A percentile compares a stretch with the other conserved stretches of the same genome.
Evolutionary conservation across 495 filamentous ascomycete genomes (phyloP).

Genomic region (Penicillium subrubescens): DNA sequence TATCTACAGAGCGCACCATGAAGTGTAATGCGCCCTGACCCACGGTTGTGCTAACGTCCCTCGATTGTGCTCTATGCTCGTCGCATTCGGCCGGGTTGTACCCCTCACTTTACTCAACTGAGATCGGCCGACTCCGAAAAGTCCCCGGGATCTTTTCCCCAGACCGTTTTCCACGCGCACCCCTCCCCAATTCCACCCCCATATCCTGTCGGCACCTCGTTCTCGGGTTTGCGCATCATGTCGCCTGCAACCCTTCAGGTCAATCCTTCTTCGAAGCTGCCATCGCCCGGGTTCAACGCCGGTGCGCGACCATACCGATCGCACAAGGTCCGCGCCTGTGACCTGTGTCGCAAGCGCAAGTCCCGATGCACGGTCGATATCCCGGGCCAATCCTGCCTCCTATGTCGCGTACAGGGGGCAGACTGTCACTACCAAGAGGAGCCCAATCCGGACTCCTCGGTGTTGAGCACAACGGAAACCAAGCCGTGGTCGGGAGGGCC

Average conservation of each 20-base stretch:
- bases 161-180: conserved; percentile 12
- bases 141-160: conserved; percentile 25
- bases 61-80: conserved; percentile 9
- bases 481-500: conserved; percentile 34
- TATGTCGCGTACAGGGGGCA: conserved; percentile 53
- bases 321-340: conserved; percentile 54
- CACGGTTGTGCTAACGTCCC: conserved; percentile 13
- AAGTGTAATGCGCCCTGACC: conserved; percentile 9
- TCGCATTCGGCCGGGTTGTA: conserved; percentile 30
- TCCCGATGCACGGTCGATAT: conserved; percentile 54
- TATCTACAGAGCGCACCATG: conserved; percentile 8
- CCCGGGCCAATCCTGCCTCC: conserved; percentile 47
- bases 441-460: conserved; percentile 28
- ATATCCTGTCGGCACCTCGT: conserved; percentile 11
- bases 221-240: conserved; percentile 37
- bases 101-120: conserved; percentile 29
- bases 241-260: conserved; percentile 36
- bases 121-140: conserved; percentile 35
- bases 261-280: conserved; percentile 39
- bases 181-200: conserved; percentile 3
- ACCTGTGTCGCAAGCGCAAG: conserved; percentile 56
- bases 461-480: conserved; percentile 29
- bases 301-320: conserved; percentile 53
- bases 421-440: conserved; percentile 53
- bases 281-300: conserved; percentile 47